phyloP scores from a whole-genome alignment of 352 stramenopile species.

The Phytophthora idaei region DNA sequence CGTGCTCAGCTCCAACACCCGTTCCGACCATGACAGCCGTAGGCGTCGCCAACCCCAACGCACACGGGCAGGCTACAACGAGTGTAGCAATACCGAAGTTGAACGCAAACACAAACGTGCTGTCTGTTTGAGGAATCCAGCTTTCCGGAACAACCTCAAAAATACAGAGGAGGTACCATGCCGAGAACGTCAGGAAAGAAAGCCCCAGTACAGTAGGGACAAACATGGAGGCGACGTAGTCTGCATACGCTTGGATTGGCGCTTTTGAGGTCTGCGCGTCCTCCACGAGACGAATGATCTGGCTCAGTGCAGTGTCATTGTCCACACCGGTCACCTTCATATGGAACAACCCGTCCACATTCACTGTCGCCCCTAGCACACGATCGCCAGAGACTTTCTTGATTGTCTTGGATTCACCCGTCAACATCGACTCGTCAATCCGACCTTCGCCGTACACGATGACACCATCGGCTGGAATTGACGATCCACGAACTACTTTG shows the following conservation, averaged over 20 bases:
- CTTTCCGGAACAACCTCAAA: conserved; percentile 60
- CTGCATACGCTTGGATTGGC: conserved; percentile 97
- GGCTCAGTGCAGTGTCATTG: conserved; percentile 93
- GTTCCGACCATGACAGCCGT: conserved; percentile 99
- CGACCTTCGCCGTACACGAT: conserved; percentile 90
- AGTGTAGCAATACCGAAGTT: conserved; percentile 98
- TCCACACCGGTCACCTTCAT: conserved; percentile 94
- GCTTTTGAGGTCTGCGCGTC: conserved; percentile 98
- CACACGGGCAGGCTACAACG: conserved; percentile 99
- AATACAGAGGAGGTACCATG: conserved; percentile 92
- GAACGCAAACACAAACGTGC: conserved; percentile 93
- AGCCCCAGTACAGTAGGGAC: conserved; percentile 94
- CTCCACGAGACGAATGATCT: conserved; percentile 99
- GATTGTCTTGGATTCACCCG: conserved; percentile 94
- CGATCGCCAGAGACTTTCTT: conserved; percentile 89
- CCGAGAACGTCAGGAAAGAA: conserved; percentile 94
- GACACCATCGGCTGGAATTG: conserved; percentile 93
- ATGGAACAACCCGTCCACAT: conserved; percentile 91
- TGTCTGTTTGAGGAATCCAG: conserved; percentile 78
- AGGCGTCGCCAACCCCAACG: conserved; percentile 97
- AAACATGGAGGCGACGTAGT: conserved; percentile 96
- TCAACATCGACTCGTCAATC: conserved; percentile 96
- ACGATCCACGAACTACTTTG: conserved; percentile 92
- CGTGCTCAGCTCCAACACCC: conserved; percentile 95
- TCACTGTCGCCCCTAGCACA: conserved; percentile 93